phyloP scores from a whole-genome alignment of 441 rosid genomes.

The Cnidoscolus chayamansa region DNA sequence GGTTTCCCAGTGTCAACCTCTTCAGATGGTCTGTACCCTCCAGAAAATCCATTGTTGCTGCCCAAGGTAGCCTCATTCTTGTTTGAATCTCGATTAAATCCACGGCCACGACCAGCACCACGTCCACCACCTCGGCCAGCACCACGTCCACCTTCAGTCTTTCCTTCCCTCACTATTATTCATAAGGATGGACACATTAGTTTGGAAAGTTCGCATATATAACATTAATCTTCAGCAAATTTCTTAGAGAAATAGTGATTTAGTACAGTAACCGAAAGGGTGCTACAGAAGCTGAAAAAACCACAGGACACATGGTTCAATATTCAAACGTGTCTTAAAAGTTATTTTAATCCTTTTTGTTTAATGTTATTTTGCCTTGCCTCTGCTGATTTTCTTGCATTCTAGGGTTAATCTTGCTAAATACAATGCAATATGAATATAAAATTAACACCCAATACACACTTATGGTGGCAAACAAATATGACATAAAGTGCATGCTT shows the following conservation, averaged over 20 bases:
- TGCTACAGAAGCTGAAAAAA: not conserved
- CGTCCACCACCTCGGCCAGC: constrained; percentile 55
- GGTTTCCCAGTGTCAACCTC: constrained; percentile 63
- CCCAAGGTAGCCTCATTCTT: constrained; percentile 37
- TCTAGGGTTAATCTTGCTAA: not conserved
- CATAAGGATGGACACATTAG: not conserved
- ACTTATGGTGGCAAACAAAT: not conserved
- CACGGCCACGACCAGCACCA: constrained; percentile 53
- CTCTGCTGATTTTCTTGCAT: no score
- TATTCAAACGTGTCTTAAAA: not conserved
- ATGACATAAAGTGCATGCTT: not conserved
- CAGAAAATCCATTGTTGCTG: constrained; percentile 47
- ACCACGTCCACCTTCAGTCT: constrained; percentile 55
- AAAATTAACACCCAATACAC: not conserved
- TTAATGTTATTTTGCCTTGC: not conserved
- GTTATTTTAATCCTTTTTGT: not conserved
- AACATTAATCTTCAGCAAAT: not conserved
- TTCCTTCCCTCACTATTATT: constrained; percentile 56
- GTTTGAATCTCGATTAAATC: constrained; percentile 51
- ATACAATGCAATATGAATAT: not conserved
- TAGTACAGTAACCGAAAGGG: not conserved
- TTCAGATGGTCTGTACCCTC: constrained; percentile 53
- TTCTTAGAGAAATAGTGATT: not conserved
- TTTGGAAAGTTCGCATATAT: not conserved
- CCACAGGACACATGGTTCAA: not conserved